Conservation (phyloP, 257 asterid species). For the Penstemon davidsonii region DNA sequence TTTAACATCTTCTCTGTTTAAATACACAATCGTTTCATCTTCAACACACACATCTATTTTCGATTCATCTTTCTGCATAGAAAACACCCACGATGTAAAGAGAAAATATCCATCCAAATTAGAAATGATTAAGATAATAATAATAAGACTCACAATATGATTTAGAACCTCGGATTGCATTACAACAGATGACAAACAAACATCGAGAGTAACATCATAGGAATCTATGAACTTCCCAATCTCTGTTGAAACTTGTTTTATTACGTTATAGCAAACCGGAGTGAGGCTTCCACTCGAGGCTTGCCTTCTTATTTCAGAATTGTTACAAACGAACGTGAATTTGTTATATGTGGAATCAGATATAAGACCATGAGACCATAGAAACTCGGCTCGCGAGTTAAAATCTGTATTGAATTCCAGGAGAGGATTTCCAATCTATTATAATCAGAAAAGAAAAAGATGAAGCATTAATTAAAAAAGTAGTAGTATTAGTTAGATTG, state of each 20-base stretch:
- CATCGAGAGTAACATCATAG: slow-evolving; percentile 75
- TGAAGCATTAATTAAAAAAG: background rate
- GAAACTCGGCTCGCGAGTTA: slow-evolving; percentile 57
- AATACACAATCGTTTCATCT: slow-evolving; percentile 53
- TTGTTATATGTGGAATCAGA: slow-evolving; percentile 52
- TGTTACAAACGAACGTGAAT: slow-evolving; percentile 59
- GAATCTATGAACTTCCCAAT: slow-evolving; percentile 42
- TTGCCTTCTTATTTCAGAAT: slow-evolving; percentile 49
- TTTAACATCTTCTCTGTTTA: slow-evolving; percentile 73
- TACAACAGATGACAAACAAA: slow-evolving; percentile 59
- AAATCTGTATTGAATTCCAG: slow-evolving; percentile 61
- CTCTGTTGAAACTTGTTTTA: slow-evolving; percentile 37
- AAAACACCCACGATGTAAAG: background rate
- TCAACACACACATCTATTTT: slow-evolving; percentile 68
- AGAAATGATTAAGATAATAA: background rate
- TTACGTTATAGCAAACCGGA: slow-evolving; percentile 40
- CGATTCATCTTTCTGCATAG: slow-evolving; percentile 45
- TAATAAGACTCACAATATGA: slow-evolving; percentile 39
- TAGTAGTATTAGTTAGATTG: background rate
- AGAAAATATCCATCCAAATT: background rate
- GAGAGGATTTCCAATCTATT: slow-evolving; percentile 85
- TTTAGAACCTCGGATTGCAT: slow-evolving; percentile 54
- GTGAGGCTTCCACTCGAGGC: slow-evolving; percentile 30
- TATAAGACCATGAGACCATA: slow-evolving; percentile 86
- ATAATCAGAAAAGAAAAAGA: slow-evolving; percentile 1